Percentiles rank a stretch among this genome's conserved stretches.
phyloP scores from a whole-genome alignment of 106 monocot species.

The Dendrobium officinale region DNA sequence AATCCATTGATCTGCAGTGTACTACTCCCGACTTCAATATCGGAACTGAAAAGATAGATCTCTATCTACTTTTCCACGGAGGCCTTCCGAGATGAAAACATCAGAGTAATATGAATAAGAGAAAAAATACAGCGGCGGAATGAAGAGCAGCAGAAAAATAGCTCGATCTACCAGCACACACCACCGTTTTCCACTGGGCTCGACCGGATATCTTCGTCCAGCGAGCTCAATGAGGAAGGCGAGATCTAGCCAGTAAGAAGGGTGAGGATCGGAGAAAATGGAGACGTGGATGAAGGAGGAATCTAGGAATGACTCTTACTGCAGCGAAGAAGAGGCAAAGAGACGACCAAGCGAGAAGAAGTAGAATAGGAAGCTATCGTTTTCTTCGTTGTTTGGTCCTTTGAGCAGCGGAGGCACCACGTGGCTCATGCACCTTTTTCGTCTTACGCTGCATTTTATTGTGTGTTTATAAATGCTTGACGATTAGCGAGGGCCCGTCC shows the following conservation, averaged over 20 bases:
- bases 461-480: too few relatives aligned
- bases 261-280: background rate
- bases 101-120: background rate
- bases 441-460: background rate
- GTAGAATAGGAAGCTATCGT: background rate
- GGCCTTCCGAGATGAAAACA: background rate
- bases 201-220: background rate
- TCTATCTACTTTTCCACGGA: background rate
- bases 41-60: background rate
- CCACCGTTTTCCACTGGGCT: background rate
- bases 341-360: background rate
- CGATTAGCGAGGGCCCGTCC: too few relatives aligned
- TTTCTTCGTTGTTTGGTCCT: background rate
- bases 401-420: background rate
- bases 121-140: background rate
- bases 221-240: too few relatives aligned
- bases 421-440: background rate
- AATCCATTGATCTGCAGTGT: constrained; percentile 12
- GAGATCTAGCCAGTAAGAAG: background rate
- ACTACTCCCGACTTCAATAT: background rate
- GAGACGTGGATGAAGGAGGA: background rate
- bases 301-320: background rate
- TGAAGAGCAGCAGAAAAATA: background rate
- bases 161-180: background rate
- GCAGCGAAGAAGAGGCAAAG: background rate